Evolutionary conservation across 352 stramenopile species (phyloP), one percentile per base, ranked within the genome.

Genomic region (Thraustochytrium striatum): DNA sequence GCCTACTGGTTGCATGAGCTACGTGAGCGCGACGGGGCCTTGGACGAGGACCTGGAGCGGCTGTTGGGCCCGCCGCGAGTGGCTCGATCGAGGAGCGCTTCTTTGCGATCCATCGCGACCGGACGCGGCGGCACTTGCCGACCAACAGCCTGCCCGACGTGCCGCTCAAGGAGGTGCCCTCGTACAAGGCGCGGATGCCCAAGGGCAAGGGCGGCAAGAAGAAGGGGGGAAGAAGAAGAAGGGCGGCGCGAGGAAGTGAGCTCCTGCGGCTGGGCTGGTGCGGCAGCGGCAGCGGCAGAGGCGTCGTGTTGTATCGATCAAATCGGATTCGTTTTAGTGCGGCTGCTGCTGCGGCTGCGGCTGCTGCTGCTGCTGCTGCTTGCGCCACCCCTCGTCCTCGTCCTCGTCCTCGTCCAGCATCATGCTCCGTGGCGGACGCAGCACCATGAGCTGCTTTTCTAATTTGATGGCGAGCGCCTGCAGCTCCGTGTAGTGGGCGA

Each of bases 211-310:
- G 21, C 3, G 35, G 30, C n/a, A 69, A 52, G 53, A 72, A 39
- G 32, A 81, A 57, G 41, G 52, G 33, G 72, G 59, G 68, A 82
- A 82, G 68, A 72, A 75, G 1, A 82, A 82, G 68, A 57, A 57
- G 35, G 62, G 33, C 61, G 32, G 16, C 2, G 28, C 9, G 43
- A 69, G 19, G 19, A 61, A 50, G 33, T 5, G 13, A n/a, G 13
- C 8, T 30, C 9, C n/a, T 13, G 32, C n/a, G 53, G 16, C 53
- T 16, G 11, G 8, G 32, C 16, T 36, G 9, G 8, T 61, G 8
- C n/a, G 16, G 11, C 32, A n/a, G 28, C 8, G 9, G 9, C n/a
- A 36, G 53, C 8, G 9, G 7, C 53, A 61, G 53, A 61, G 32
- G n/a, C 16, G 32, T 59, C 25, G 8, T 55, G 32, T n/a, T 8